Evolutionary conservation across 1,284 basidiomycete genomes (phyloP).

Genomic region (Melampsora americana): DNA sequence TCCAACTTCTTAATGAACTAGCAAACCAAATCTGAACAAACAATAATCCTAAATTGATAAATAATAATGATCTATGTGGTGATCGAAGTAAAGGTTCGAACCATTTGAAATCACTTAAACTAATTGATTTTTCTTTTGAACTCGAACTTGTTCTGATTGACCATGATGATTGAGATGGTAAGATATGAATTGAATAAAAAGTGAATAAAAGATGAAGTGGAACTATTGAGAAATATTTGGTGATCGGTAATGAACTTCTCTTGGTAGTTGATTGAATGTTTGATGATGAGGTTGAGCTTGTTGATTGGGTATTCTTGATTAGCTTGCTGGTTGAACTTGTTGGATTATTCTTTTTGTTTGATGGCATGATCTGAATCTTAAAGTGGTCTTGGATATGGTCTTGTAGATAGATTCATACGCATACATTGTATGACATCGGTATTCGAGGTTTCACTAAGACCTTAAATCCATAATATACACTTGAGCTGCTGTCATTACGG

Average conservation of each 20-base stretch:
- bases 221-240: conserved; percentile 28
- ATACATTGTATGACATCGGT: not conserved
- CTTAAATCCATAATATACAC: no score
- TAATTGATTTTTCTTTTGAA: no score
- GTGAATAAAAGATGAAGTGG: conserved; percentile 20
- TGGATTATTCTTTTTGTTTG: no score
- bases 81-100: not conserved
- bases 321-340: no score
- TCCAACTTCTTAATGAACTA: conserved; percentile 13
- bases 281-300: no score
- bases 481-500: no score
- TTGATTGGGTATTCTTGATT: no score
- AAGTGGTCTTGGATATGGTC: no score
- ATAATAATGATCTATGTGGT: not conserved
- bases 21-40: conserved; percentile 40
- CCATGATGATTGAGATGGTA: not conserved
- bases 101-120: no score
- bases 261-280: no score
- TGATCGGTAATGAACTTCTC: not conserved
- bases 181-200: conserved; percentile 10
- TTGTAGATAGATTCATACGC: no score
- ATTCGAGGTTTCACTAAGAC: not conserved
- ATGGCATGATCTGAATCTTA: no score
- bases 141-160: not conserved
- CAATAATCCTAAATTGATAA: conserved; percentile 22